phyloP scores from a whole-genome alignment of 139 green algal species.

The Klebsormidium nitens region DNA sequence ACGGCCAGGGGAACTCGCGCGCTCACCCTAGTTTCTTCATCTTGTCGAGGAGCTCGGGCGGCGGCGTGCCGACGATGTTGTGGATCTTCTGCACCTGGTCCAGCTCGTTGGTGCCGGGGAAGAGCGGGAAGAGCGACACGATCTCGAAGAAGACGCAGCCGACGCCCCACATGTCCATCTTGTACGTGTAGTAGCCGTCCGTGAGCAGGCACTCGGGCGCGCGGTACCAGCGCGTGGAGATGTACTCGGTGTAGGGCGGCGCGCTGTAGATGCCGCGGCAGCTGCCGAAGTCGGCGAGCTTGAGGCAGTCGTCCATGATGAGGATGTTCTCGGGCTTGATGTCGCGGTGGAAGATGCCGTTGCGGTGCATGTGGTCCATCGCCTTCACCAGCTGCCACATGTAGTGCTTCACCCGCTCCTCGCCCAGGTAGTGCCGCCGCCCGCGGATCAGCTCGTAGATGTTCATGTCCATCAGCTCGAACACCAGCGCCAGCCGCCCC shows the following conservation, averaged over 20 bases:
- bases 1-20: not conserved
- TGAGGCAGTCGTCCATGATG: conserved; percentile 79
- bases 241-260: conserved; percentile 83
- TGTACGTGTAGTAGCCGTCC: conserved; percentile 85
- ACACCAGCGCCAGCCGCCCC: conserved; percentile 76
- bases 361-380: conserved; percentile 84
- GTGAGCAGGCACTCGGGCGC: conserved; percentile 80
- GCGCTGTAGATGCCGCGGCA: conserved; percentile 78
- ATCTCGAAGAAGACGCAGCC: conserved; percentile 83
- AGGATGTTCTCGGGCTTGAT: conserved; percentile 88
- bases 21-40: conserved; percentile 52
- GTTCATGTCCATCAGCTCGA: conserved; percentile 82
- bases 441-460: conserved; percentile 74
- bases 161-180: conserved; percentile 87
- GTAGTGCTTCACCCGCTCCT: conserved; percentile 67
- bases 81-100: conserved; percentile 85
- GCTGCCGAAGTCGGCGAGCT: conserved; percentile 78
- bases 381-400: conserved; percentile 83
- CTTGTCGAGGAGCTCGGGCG: conserved; percentile 63
- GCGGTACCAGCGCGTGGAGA: conserved; percentile 63
- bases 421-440: conserved; percentile 70
- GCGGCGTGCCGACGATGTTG: conserved; percentile 68
- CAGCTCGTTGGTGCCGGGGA: conserved; percentile 64
- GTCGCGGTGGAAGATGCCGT: conserved; percentile 81
- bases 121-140: conserved; percentile 47